A percentile compares a stretch with the other conserved stretches of the same genome.
Evolutionary conservation across 352 stramenopile genomes (phyloP).

Genomic region (Globisporangium cylindrosporum): DNA sequence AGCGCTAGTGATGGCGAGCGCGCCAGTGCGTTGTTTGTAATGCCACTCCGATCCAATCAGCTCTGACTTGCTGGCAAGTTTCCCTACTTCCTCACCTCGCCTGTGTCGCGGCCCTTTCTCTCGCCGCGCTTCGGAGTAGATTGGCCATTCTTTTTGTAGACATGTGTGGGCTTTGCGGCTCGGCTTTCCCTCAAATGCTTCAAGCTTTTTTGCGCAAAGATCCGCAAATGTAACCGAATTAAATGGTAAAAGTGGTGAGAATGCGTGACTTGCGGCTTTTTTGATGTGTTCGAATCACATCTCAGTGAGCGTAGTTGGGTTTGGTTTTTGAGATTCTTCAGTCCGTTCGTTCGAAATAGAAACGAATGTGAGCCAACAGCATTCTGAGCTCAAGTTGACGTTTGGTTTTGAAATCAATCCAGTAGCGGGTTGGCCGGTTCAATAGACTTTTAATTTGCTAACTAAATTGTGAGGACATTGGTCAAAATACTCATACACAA

Average conservation of each 20-base stretch:
- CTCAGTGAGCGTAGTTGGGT: not conserved
- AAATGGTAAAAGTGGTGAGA: not conserved
- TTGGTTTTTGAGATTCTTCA: not conserved
- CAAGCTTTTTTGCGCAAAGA: not conserved
- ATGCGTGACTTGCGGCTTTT: not conserved
- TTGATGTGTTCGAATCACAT: not conserved
- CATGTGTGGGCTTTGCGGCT: constrained; percentile 5
- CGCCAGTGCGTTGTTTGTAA: not conserved
- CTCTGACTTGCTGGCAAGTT: not conserved
- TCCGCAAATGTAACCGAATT: not conserved
- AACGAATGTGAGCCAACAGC: not conserved
- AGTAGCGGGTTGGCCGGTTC: not conserved
- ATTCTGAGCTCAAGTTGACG: not conserved
- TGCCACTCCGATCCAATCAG: not conserved
- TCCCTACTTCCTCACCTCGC: not conserved
- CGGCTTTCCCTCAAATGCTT: not conserved
- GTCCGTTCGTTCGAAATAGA: not conserved
- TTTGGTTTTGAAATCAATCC: constrained; percentile 1
- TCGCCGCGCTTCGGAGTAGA: constrained; percentile 9
- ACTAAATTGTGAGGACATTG: not conserved
- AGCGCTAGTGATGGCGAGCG: not conserved
- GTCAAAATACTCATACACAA: not conserved
- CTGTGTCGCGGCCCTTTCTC: not conserved
- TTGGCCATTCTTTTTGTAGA: constrained; percentile 11
- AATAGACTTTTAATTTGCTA: no score